phyloP scores from a whole-genome alignment of 2,329 filamentous ascomycete species.

The Cercospora zeae-maydis region DNA sequence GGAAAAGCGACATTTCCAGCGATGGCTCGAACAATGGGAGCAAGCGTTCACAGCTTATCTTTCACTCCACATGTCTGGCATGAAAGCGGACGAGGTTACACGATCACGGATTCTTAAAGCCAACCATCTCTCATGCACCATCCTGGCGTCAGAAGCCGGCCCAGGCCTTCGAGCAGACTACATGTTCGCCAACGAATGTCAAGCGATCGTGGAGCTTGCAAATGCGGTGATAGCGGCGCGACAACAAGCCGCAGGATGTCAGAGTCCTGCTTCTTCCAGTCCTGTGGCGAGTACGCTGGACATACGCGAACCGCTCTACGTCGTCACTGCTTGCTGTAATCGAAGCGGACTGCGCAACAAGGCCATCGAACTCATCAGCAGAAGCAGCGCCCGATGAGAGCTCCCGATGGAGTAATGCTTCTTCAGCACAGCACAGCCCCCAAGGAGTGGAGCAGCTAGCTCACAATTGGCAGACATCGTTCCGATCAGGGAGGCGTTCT shows the following conservation, averaged over 20 bases:
- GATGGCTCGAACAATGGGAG: slow-evolving; percentile 36
- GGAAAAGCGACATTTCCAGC: slow-evolving; percentile 24
- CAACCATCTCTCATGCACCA: slow-evolving; percentile 33
- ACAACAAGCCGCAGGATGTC: slow-evolving; percentile 11
- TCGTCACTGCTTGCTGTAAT: slow-evolving; percentile 29
- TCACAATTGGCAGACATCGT: neutral
- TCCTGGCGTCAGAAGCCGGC: slow-evolving; percentile 30
- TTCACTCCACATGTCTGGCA: slow-evolving; percentile 27
- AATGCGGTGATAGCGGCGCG: slow-evolving; percentile 24
- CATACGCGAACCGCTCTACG: slow-evolving; percentile 28
- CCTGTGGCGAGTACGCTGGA: slow-evolving; percentile 21
- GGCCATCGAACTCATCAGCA: slow-evolving; percentile 21
- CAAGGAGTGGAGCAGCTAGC: neutral
- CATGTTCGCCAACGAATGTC: slow-evolving; percentile 29
- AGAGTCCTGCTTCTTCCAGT: slow-evolving; percentile 9
- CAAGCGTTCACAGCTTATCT: slow-evolving; percentile 32
- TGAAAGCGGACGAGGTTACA: slow-evolving; percentile 31
- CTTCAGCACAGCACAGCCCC: neutral
- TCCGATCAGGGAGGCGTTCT: neutral
- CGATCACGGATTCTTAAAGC: slow-evolving; percentile 33
- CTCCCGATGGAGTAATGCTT: neutral
- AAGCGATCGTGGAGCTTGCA: slow-evolving; percentile 33
- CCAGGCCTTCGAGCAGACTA: slow-evolving; percentile 17
- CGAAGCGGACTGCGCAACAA: slow-evolving; percentile 17
- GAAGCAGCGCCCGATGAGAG: slow-evolving; percentile 8